phyloP scores from a whole-genome alignment of 1,284 basidiomycete species.

The Phlebopus sp. region DNA sequence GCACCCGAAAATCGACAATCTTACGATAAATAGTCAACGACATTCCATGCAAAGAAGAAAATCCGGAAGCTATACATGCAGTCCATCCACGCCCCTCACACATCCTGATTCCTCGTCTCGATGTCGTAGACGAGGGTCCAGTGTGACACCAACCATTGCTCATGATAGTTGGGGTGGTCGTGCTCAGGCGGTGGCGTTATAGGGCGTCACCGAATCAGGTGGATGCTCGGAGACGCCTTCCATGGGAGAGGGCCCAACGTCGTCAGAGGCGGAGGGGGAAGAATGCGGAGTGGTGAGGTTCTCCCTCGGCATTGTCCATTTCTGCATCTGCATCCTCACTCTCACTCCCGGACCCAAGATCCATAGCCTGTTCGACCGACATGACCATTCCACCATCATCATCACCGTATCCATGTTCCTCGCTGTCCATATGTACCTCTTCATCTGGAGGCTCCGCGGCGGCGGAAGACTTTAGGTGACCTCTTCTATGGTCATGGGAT shows the following conservation, averaged over 20 bases:
- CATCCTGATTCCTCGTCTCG: constrained; percentile 27
- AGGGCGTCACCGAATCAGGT: constrained; percentile 29
- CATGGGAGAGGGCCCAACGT: constrained; percentile 31
- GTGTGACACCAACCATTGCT: constrained; percentile 5
- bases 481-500: constrained; percentile 9
- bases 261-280: constrained; percentile 27
- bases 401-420: constrained; percentile 32
- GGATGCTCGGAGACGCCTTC: constrained; percentile 30
- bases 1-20: too few relatives aligned
- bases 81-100: constrained; percentile 15
- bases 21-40: too few relatives aligned
- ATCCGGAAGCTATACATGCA: constrained; percentile 6
- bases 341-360: constrained; percentile 42
- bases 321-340: constrained; percentile 32
- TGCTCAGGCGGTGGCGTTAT: constrained; percentile 26
- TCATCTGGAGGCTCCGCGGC: constrained; percentile 26
- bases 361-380: constrained; percentile 54
- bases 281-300: constrained; percentile 17
- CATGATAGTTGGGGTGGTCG: constrained; percentile 1
- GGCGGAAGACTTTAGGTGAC: constrained; percentile 23
- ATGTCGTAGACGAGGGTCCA: constrained; percentile 31
- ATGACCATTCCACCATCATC: constrained; percentile 34
- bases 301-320: constrained; percentile 21
- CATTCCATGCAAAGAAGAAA: too few relatives aligned
- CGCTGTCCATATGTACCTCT: constrained; percentile 13